phyloP scores from a whole-genome alignment of 208 protist species.

The Phytomonas serpens region DNA sequence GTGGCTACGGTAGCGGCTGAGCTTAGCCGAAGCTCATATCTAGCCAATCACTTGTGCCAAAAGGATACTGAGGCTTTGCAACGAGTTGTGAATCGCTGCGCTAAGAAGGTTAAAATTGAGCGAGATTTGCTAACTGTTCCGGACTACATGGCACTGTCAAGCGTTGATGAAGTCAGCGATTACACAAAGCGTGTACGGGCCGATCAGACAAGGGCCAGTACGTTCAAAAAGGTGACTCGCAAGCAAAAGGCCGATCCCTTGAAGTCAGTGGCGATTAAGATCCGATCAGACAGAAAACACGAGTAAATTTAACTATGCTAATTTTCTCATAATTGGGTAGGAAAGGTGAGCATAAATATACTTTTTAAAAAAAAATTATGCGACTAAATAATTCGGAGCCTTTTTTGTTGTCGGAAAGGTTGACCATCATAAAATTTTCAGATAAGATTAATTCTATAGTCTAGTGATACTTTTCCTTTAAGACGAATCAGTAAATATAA shows the following conservation, averaged over 20 bases:
- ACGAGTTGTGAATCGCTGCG: conserved; percentile 67
- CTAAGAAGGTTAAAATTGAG: conserved; percentile 73
- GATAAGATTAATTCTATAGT: not conserved
- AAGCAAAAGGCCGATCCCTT: conserved; percentile 44
- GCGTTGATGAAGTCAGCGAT: conserved; percentile 49
- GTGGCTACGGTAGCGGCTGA: conserved; percentile 77
- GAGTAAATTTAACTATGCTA: conserved; percentile 10
- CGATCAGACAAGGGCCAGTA: conserved; percentile 30
- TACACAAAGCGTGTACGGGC: conserved; percentile 73
- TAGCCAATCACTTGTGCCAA: conserved; percentile 87
- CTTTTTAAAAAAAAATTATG: not conserved
- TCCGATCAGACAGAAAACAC: conserved; percentile 41
- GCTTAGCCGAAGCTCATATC: conserved; percentile 83
- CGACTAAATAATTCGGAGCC: not conserved
- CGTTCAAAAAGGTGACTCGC: conserved; percentile 20
- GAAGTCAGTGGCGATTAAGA: conserved; percentile 43
- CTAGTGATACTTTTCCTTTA: not conserved
- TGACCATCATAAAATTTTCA: not conserved
- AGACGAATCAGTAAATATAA: not conserved
- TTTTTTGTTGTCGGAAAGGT: not conserved
- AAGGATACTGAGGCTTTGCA: conserved; percentile 81
- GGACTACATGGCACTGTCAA: conserved; percentile 73
- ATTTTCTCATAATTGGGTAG: conserved; percentile 7
- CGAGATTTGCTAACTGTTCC: conserved; percentile 87
- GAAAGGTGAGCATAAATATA: not conserved